Evolutionary conservation across 2,329 filamentous ascomycete genomes (phyloP), one percentile per base, ranked within the genome.

Genomic region (Gremmenia infestans): DNA sequence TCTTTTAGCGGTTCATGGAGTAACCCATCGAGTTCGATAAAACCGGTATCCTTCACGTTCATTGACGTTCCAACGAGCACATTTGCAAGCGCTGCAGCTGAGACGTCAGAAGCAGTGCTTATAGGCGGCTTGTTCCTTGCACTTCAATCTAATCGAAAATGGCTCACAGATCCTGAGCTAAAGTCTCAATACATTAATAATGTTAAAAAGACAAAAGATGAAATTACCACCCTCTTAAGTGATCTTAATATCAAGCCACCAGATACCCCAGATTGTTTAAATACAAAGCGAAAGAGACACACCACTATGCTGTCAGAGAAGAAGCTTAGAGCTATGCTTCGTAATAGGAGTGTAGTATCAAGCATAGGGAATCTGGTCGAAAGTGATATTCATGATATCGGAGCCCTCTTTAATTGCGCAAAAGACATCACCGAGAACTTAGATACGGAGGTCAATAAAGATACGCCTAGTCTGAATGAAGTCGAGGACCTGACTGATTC

Each of bases 401-500:
- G 47, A 14, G 48, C 39, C 15, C 48, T 59, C 32, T 17, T 59
- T 12, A 59, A 17, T 37, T 59, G 57, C 45, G 54, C 54, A 17
- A 15, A 28, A 19, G 52, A 56, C 23, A 48, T 59, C 8, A 45
- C 54, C 5, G 37, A 53, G 8, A 59, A 54, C 36, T 49, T 59
- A 22, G 43, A 52, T 22, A 50, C 53, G 46, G 37, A 46, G 40
- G 54, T 59, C 8, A 42, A 59, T 12, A 12, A 15, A 32, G 32
- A 50, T 49, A 46, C 23, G n/a, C 54, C 52, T 32, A 19, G 50
- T 17, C 23, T 59, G 15, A n/a, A 14, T 28, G 23, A 46, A 12
- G 52, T 59, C 37, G 19, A 57, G 48, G 40, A 53, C n/a, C 42
- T 57, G 25, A 59, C 57, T 19, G 57, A 59, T 50, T 48, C 35